A percentile compares a stretch with the other conserved stretches of the same genome.
phyloP scores from a whole-genome alignment of 345 rosid species.

The Brassica incana region DNA sequence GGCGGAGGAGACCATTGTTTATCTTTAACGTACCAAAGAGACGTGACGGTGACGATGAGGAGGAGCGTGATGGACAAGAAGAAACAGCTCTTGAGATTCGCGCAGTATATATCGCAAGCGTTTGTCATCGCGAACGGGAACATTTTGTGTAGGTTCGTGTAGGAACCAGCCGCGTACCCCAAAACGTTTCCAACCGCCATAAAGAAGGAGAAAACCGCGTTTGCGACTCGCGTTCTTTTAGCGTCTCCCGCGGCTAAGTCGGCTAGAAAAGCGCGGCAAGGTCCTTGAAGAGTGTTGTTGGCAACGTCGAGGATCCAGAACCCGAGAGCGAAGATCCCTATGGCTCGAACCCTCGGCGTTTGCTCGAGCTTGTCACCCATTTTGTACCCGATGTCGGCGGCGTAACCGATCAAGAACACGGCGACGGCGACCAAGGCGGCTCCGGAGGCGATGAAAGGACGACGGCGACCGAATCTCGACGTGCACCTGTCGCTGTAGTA shows the following conservation, averaged over 20 bases:
- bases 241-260: conserved; percentile 64
- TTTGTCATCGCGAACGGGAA: conserved; percentile 63
- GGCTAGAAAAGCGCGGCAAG: conserved; percentile 81
- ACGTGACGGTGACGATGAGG: conserved; percentile 39
- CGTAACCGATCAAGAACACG: conserved; percentile 74
- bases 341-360: conserved; percentile 53
- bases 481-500: conserved; percentile 75
- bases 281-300: conserved; percentile 88
- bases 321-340: conserved; percentile 60
- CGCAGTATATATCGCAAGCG: conserved; percentile 81
- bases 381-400: conserved; percentile 66
- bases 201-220: conserved; percentile 68
- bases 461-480: conserved; percentile 75
- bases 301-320: conserved; percentile 97
- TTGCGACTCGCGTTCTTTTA: conserved; percentile 54
- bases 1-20: conserved; percentile 35
- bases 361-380: conserved; percentile 49
- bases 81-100: conserved; percentile 81
- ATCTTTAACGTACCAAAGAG: conserved; percentile 53
- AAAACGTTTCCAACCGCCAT: conserved; percentile 91
- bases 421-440: conserved; percentile 54
- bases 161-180: conserved; percentile 84
- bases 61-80: conserved; percentile 60
- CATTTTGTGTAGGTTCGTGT: conserved; percentile 50
- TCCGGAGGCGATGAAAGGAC: conserved; percentile 76